Percentiles rank a stretch among this genome's conserved stretches.
phyloP scores from a whole-genome alignment of 768 basidiomycete species.

The Pleurotus citrinopileatus region DNA sequence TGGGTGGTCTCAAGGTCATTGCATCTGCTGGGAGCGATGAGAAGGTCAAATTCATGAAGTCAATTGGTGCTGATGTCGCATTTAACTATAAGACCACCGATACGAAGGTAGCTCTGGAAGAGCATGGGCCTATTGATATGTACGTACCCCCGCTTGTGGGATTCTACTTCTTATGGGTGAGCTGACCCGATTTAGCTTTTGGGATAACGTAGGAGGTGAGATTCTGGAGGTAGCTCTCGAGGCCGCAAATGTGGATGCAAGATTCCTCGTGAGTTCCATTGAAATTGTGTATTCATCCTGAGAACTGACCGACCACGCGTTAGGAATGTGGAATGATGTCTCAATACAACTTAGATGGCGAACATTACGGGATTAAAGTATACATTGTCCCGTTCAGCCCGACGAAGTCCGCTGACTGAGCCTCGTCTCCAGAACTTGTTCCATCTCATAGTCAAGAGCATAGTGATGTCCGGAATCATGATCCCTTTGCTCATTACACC shows the following conservation, averaged over 20 bases:
- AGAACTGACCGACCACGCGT: conserved; percentile 28
- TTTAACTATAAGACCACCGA: conserved; percentile 71
- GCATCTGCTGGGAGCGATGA: conserved; percentile 69
- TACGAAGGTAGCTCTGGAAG: conserved; percentile 47
- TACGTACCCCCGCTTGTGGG: conserved; percentile 22
- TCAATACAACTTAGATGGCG: not conserved
- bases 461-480: conserved; percentile 32
- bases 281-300: not conserved
- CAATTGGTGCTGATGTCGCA: conserved; percentile 62
- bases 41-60: conserved; percentile 60
- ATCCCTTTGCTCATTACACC: conserved; percentile 23
- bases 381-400: not conserved
- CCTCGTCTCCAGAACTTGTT: conserved; percentile 31
- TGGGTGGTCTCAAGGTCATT: conserved; percentile 60
- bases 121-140: conserved; percentile 51
- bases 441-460: conserved; percentile 36
- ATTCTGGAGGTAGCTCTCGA: conserved; percentile 54
- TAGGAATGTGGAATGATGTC: not conserved
- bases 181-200: conserved; percentile 33
- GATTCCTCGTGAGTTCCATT: conserved; percentile 46
- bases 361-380: not conserved
- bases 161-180: too few species aligned
- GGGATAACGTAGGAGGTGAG: conserved; percentile 62
- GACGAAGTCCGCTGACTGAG: not conserved
- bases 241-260: conserved; percentile 37